These are phyloP conservation scores for Soucietia sequanensis DNA, from an alignment of 805 yeast genomes.

Conservation along the genomic window DNA sequence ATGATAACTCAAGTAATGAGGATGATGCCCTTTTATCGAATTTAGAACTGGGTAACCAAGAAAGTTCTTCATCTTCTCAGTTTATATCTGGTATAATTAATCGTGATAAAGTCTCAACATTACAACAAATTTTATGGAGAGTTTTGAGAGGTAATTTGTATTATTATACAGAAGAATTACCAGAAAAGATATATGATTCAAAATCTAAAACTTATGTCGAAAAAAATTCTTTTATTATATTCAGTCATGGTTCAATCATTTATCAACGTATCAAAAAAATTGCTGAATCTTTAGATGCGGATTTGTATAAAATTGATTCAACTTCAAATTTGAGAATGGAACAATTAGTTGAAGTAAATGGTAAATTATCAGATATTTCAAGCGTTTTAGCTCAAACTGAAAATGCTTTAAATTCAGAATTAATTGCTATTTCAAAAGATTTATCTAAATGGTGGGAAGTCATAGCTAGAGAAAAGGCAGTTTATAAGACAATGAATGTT, in stretches of 20 bases:
- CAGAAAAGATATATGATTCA: slow-evolving; percentile 64
- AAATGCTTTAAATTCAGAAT: slow-evolving; percentile 70
- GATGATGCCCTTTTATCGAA: slow-evolving; percentile 38
- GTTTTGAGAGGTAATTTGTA: slow-evolving; percentile 88
- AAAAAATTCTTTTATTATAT: slow-evolving; percentile 83
- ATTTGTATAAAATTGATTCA: slow-evolving; percentile 58
- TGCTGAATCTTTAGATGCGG: slow-evolving; percentile 88
- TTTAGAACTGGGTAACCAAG: slow-evolving; percentile 29
- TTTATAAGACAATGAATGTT: slow-evolving; percentile 73
- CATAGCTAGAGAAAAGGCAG: slow-evolving; percentile 74
- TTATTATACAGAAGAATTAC: slow-evolving; percentile 70
- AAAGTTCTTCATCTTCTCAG: slow-evolving; percentile 24
- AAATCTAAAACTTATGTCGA: slow-evolving; percentile 55
- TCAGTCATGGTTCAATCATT: slow-evolving; percentile 84
- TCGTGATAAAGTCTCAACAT: slow-evolving; percentile 62
- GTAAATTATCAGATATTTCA: slow-evolving; percentile 31
- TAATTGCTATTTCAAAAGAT: slow-evolving; percentile 73
- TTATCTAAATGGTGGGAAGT: slow-evolving; percentile 67
- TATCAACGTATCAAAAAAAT: slow-evolving; percentile 73
- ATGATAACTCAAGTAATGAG: slow-evolving; percentile 18
- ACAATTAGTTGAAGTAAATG: slow-evolving; percentile 26
- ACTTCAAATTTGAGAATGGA: slow-evolving; percentile 25
- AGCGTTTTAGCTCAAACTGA: slow-evolving; percentile 41
- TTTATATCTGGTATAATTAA: slow-evolving; percentile 82
- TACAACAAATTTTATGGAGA: slow-evolving; percentile 89